Conservation (phyloP, 225 moss, liverwort and hornwort species). For the Lunularia cruciata region DNA sequence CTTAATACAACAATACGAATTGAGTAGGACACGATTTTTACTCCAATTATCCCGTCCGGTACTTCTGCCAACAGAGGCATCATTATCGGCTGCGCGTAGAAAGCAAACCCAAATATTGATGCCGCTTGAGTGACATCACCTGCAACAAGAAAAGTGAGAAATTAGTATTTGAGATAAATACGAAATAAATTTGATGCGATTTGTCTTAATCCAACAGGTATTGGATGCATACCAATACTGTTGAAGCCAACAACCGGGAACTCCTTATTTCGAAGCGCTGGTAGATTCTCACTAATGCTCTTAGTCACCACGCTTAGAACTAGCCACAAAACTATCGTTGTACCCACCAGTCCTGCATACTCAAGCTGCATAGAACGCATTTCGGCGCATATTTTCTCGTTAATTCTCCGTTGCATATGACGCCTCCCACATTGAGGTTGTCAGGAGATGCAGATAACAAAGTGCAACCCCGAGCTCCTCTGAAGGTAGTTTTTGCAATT, state of each 20-base stretch:
- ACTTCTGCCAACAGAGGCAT: conserved; percentile 81
- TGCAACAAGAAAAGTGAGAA: conserved; percentile 18
- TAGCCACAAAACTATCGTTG: conserved; percentile 71
- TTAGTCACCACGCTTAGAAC: conserved; percentile 53
- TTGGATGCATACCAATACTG: conserved; percentile 45
- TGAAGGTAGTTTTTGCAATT: not conserved
- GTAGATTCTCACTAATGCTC: conserved; percentile 46
- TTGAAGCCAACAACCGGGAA: conserved; percentile 62
- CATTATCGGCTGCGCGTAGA: conserved; percentile 83
- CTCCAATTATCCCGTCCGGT: conserved; percentile 57
- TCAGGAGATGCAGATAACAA: not conserved
- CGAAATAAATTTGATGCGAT: not conserved
- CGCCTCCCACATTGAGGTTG: not conserved
- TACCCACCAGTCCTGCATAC: conserved; percentile 69
- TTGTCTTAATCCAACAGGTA: not conserved
- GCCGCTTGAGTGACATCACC: conserved; percentile 77
- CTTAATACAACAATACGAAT: conserved; percentile 66
- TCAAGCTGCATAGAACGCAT: conserved; percentile 72
- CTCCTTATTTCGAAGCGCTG: conserved; percentile 48
- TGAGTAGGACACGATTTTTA: conserved; percentile 75
- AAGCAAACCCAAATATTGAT: conserved; percentile 83
- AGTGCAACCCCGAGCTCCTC: not conserved
- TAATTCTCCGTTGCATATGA: not conserved
- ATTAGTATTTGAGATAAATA: not conserved
- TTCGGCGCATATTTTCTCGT: not conserved